Base-by-base conservation (phyloP, 805 yeast genomes). In the Ogataea corticis region DNA sequence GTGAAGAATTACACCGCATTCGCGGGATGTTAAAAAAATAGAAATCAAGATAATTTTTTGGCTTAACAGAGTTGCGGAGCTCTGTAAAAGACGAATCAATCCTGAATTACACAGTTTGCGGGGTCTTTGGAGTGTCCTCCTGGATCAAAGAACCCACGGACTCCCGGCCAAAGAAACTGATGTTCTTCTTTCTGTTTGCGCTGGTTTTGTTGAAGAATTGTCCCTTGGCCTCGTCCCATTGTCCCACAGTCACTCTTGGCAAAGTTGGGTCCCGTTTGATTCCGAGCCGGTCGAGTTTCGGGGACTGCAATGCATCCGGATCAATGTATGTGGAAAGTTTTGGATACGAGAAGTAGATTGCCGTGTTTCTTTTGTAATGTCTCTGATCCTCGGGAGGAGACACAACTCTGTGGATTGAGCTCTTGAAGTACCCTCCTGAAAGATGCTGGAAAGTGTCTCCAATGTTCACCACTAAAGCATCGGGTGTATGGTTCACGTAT, bases 141-240 rank as follows among this genome's bases (percentile, higher is more conserved):
- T 38, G 41, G 23, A 53, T 54, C 36, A 55, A 30, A 3, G 56
- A 52, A 2, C 56, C 54, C 4, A 54, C 46, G 13, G 55, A 45
- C 36, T 52, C 58, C 23, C 55, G 45, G 14, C 59, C 56, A 36
- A 47, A 49, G 17, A 55, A 29, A n/a, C 41, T 33, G 16, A 51
- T 38, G 13, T 46, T 42, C 15, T 44, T 41, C 29, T 45, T 45
- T 36, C 47, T 42, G 17, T 45, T 50, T 9, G 54, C 67, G 39
- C 64, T 63, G 16, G 61, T 58, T 46, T 63, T 67, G 15, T 77
- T 77, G 54, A 75, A 74, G 17, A 73, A 62, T 34, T 73, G 58
- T 2, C 75, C 76, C 50, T 75, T 75, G 40, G 70, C 77, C 17
- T 69, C 69, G 43, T 72, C 68, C 79, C 79, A 74, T n/a, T 70